Evolutionary conservation across 2,329 filamentous ascomycete genomes (phyloP).

Genomic region (Amauroascus niger): DNA sequence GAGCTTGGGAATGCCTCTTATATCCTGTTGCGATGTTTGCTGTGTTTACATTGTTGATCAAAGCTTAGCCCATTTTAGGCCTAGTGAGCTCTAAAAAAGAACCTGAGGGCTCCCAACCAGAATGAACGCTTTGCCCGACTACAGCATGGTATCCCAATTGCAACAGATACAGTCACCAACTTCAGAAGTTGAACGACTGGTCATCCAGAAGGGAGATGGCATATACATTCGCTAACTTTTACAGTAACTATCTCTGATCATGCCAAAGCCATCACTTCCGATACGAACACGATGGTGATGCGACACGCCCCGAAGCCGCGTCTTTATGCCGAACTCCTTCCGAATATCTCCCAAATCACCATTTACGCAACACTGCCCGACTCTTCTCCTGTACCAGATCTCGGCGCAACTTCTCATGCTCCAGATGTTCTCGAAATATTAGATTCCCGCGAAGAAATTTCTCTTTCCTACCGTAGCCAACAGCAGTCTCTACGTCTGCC

Average conservation of each 20-base stretch:
- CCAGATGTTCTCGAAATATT: constrained; percentile 25
- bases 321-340: constrained; percentile 52
- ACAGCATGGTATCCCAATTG: no score
- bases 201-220: no score
- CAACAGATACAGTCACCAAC: no score
- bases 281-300: not conserved
- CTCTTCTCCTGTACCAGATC: not conserved
- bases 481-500: constrained; percentile 43
- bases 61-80: not conserved
- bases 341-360: constrained; percentile 52
- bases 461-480: constrained; percentile 25
- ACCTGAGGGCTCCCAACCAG: no score
- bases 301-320: not conserved
- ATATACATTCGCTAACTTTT: not conserved
- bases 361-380: constrained; percentile 44
- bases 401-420: not conserved
- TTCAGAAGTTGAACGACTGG: no score
- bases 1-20: no score
- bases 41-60: not conserved
- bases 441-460: constrained; percentile 29
- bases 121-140: no score
- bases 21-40: not conserved
- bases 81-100: no score
- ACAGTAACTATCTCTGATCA: not conserved
- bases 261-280: not conserved